phyloP scores from a whole-genome alignment of 495 filamentous ascomycete species.

The Pyronema domesticum region DNA sequence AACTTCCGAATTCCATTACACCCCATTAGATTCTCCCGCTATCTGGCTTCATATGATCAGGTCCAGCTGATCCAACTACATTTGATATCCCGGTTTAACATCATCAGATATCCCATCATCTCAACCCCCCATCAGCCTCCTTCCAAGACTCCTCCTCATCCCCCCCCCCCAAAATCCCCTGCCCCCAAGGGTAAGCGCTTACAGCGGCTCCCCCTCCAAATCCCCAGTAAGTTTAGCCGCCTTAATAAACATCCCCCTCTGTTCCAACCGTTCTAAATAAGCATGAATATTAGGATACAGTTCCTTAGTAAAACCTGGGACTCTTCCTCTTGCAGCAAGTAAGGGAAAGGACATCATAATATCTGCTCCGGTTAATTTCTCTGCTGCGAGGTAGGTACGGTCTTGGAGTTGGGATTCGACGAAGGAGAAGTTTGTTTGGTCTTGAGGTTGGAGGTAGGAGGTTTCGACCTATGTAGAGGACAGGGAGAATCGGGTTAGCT shows the following conservation, averaged over 20 bases:
- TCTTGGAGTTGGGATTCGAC: conserved; percentile 50
- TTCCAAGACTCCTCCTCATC: no score
- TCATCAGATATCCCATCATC: no score
- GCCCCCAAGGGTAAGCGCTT: no score
- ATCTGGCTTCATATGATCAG: no score
- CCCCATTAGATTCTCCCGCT: no score
- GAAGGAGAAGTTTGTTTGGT: conserved; percentile 48
- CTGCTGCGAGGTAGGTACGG: conserved; percentile 54
- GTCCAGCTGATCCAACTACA: no score
- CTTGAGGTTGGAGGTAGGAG: conserved; percentile 43
- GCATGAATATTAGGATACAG: conserved; percentile 40
- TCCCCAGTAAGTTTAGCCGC: conserved; percentile 18
- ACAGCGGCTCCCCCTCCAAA: background rate
- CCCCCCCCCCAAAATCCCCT: no score
- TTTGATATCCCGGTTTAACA: no score
- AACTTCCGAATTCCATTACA: no score
- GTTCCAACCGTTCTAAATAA: conserved; percentile 46
- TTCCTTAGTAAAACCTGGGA: conserved; percentile 30
- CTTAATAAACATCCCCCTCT: conserved; percentile 42
- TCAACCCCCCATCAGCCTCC: no score
- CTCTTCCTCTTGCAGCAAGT: conserved; percentile 31
- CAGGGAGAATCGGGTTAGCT: no score
- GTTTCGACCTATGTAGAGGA: conserved; percentile 28
- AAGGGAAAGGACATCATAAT: conserved; percentile 65
- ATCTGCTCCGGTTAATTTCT: conserved; percentile 57